Evolutionary conservation across 345 rosid genomes (phyloP), one percentile per base, ranked within the genome.

Genomic region (rapeseed (Brassica napus)): DNA sequence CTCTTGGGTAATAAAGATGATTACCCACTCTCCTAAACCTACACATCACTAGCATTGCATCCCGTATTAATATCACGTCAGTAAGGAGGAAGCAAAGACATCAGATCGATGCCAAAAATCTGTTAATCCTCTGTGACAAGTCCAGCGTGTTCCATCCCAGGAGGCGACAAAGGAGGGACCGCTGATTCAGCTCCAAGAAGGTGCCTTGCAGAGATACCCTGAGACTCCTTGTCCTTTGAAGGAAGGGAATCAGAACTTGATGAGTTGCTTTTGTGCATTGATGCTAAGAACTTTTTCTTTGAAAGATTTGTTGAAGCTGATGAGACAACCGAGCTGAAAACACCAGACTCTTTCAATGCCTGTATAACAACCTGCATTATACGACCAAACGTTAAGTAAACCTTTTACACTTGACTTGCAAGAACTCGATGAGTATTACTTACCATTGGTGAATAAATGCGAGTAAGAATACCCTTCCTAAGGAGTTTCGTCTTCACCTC

Each of bases 391-490:
- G 9, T 1, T 35, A 35, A 1, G 8, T 7, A 52, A 32, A 8
- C 35, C 14, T 7, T 15, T 8, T 32, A 28, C 52, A 69, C 23
- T n/a, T 44, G 60, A 18, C 35, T 9, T 8, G 47, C 12, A 39
- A 39, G 39, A 35, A 35, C 42, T 64, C 59, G 61, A 68, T 12
- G 60, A 39, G 68, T 72, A 61, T 55, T 23, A 6, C 83, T 84
- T 82, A 95, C 99, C 99, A 88, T 91, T 73, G 98, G 99, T 73
- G 96, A 82, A 83, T 95, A 88, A 58, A 95, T 86, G 78, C 93
- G 91, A 75, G 92, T 87, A 66, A 95, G 85, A 68, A 95, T 87
- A 63, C 97, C 98, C 89, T 91, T 95, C 49, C 86, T 86, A 54
- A 89, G 68, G 68, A 93, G 98, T 75, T 93, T 95, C 42, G 89